These are phyloP conservation scores for Suhomyces panamericanus DNA, from an alignment of 1,139 yeast genomes.

Conservation along the genomic window DNA sequence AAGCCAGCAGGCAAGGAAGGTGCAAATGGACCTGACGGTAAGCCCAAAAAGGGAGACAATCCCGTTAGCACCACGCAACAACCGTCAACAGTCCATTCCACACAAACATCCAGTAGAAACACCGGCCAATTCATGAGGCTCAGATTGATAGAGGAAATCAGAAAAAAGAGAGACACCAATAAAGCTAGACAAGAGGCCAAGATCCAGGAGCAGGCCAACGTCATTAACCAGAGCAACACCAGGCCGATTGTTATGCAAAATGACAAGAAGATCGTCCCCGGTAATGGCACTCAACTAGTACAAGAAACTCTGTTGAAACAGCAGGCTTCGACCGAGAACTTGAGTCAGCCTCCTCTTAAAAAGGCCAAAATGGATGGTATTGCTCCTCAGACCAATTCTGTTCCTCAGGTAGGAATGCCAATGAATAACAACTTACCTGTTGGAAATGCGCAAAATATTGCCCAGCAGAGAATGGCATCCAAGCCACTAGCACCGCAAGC, in stretches of 20 bases:
- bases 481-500: constrained; percentile 9
- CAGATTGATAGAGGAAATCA: constrained; percentile 47
- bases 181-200: constrained; percentile 46
- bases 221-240: constrained; percentile 18
- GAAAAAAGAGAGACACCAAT: constrained; percentile 47
- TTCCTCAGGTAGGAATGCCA: constrained; percentile 1
- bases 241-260: constrained; percentile 20
- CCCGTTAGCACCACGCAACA: constrained; percentile 17
- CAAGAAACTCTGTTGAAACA: constrained; percentile 4
- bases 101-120: constrained; percentile 23
- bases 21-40: constrained; percentile 23
- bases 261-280: constrained; percentile 9
- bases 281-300: background rate
- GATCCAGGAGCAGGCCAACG: constrained; percentile 31
- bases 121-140: constrained; percentile 51
- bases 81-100: constrained; percentile 18
- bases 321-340: background rate
- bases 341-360: constrained; percentile 8
- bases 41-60: constrained; percentile 29
- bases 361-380: constrained; percentile 7
- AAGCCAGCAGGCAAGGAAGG: constrained; percentile 18
- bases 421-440: constrained; percentile 1
- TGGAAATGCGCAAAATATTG: constrained; percentile 4
- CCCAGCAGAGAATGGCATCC: constrained; percentile 7
- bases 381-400: background rate